These are phyloP conservation scores for Endocalyx cinctus DNA, from an alignment of 2,329 filamentous ascomycete genomes.

Conservation along the genomic window DNA sequence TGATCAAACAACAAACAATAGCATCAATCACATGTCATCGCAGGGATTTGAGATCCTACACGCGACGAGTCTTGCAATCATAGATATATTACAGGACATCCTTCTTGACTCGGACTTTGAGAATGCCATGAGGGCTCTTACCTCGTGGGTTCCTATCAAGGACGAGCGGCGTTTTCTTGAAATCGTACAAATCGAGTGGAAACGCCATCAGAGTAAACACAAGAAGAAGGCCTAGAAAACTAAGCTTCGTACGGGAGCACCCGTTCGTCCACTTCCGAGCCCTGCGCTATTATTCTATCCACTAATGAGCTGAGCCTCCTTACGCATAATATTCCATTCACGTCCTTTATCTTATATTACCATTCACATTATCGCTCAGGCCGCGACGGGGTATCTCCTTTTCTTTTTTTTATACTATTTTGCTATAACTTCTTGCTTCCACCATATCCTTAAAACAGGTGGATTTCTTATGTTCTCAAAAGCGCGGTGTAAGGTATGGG, in stretches of 20 bases:
- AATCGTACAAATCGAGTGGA: conserved; percentile 84
- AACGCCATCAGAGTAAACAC: conserved; percentile 48
- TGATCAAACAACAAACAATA: conserved; percentile 17
- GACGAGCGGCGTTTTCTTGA: conserved; percentile 93
- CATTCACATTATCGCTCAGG: too few species aligned
- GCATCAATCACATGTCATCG: conserved; percentile 34
- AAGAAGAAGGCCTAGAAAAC: conserved; percentile 33
- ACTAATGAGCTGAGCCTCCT: too few species aligned
- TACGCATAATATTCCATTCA: too few species aligned
- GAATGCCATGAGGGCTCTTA: conserved; percentile 95
- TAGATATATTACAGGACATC: conserved; percentile 84
- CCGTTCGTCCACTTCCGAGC: too few species aligned
- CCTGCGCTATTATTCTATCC: too few species aligned
- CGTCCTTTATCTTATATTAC: too few species aligned
- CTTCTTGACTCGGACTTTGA: conserved; percentile 93
- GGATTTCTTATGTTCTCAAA: too few species aligned
- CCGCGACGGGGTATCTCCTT: too few species aligned
- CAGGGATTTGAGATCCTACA: conserved; percentile 82
- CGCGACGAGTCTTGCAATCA: conserved; percentile 81
- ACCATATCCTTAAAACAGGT: too few species aligned
- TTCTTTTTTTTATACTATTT: too few species aligned
- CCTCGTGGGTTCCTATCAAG: conserved; percentile 88
- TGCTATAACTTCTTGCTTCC: too few species aligned
- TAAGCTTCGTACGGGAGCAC: conserved; percentile 10
- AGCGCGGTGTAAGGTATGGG: too few species aligned